Conservation (phyloP, 768 basidiomycete genomes). For the Suillus occidentalis region DNA sequence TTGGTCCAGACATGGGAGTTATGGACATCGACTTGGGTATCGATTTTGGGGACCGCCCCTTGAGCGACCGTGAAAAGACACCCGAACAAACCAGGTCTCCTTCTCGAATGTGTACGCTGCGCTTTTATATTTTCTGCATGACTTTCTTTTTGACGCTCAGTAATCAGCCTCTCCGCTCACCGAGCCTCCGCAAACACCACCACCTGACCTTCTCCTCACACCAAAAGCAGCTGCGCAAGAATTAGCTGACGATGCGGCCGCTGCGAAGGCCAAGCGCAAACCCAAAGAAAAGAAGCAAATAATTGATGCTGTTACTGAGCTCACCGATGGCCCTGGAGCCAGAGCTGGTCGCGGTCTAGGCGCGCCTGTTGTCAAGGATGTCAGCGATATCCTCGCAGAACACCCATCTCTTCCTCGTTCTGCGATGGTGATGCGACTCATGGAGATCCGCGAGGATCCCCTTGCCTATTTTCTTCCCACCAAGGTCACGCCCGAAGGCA, state of each 20-base stretch:
- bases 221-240: slow-evolving; percentile 46
- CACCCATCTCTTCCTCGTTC: slow-evolving; percentile 88
- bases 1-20: slow-evolving; percentile 48
- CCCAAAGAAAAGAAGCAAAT: slow-evolving; percentile 81
- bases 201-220: slow-evolving; percentile 53
- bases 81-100: slow-evolving; percentile 58
- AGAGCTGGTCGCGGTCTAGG: slow-evolving; percentile 59
- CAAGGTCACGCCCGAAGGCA: slow-evolving; percentile 66
- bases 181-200: slow-evolving; percentile 76
- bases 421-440: slow-evolving; percentile 78
- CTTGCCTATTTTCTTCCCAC: slow-evolving; percentile 84
- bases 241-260: slow-evolving; percentile 39
- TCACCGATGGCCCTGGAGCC: slow-evolving; percentile 61
- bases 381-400: slow-evolving; percentile 72
- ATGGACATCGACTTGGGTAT: slow-evolving; percentile 71
- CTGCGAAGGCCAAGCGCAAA: slow-evolving; percentile 48
- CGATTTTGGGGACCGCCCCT: slow-evolving; percentile 60
- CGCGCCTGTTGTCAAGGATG: slow-evolving; percentile 51
- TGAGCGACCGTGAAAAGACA: slow-evolving; percentile 48
- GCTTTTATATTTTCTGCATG: not conserved
- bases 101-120: slow-evolving; percentile 67
- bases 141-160: slow-evolving; percentile 10
- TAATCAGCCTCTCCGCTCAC: slow-evolving; percentile 70
- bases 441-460: slow-evolving; percentile 85
- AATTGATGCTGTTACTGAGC: slow-evolving; percentile 87